phyloP scores from a whole-genome alignment of 2,329 filamentous ascomycete genomes.

The Alternaria alternata region DNA sequence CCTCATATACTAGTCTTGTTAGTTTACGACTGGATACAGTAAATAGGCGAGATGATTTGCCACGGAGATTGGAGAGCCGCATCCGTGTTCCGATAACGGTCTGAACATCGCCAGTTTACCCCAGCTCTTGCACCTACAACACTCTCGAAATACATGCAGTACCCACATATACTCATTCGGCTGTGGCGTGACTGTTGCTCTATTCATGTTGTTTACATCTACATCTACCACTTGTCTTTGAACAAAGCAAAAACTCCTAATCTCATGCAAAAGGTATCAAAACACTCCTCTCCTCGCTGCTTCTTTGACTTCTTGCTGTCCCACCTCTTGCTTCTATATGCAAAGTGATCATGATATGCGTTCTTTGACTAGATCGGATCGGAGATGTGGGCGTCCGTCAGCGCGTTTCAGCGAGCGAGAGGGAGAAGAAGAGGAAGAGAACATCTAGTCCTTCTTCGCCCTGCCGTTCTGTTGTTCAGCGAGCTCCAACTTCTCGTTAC shows the following conservation, averaged over 20 bases:
- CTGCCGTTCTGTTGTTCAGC: constrained; percentile 32
- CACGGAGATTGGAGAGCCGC: not conserved
- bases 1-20: not conserved
- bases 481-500: constrained; percentile 24
- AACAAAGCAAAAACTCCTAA: not conserved
- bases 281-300: not conserved
- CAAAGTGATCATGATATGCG: constrained; percentile 1
- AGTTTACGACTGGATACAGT: not conserved
- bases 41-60: not conserved
- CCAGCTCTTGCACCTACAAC: not conserved
- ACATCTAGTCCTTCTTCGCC: constrained; percentile 40
- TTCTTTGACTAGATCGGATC: not conserved
- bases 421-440: not conserved
- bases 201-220: not conserved
- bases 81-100: not conserved
- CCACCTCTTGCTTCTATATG: constrained; percentile 1
- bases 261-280: constrained; percentile 7
- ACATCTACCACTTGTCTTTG: not conserved
- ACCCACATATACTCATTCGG: not conserved
- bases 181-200: not conserved
- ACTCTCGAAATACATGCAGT: not conserved
- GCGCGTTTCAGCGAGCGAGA: constrained; percentile 1
- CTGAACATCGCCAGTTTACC: not conserved
- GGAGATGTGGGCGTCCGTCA: not conserved
- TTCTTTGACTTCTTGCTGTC: not conserved